phyloP scores from a whole-genome alignment of 176 grass and related monocot genomes.

The Phyllostachys edulis region DNA sequence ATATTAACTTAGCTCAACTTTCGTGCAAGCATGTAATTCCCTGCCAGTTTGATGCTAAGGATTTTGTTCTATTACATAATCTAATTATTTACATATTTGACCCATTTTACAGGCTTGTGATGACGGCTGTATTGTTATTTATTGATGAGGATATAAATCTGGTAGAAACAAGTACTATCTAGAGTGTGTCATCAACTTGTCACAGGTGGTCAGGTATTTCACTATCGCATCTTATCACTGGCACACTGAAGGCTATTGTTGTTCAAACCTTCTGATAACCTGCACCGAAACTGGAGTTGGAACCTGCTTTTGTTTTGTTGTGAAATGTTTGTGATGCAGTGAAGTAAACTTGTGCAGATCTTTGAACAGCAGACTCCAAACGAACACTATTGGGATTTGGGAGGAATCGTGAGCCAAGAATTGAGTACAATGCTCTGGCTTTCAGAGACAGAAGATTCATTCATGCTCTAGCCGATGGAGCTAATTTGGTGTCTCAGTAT shows the following conservation, averaged over 20 bases:
- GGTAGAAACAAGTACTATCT: slow-evolving; percentile 64
- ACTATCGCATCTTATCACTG: background rate
- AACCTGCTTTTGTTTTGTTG: background rate
- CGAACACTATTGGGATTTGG: background rate
- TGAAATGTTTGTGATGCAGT: slow-evolving; percentile 13
- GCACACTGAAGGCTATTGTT: background rate
- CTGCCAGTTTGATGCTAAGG: background rate
- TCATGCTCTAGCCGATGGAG: background rate
- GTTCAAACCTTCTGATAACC: background rate
- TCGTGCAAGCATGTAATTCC: slow-evolving; percentile 2
- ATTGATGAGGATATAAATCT: slow-evolving; percentile 77
- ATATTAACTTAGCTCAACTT: background rate
- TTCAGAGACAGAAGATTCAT: background rate
- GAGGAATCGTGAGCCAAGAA: slow-evolving; percentile 9
- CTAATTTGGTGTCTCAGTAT: slow-evolving; percentile 8
- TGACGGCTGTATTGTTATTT: slow-evolving; percentile 72
- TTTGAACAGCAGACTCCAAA: background rate
- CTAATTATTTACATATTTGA: slow-evolving; percentile 8
- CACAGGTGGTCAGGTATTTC: slow-evolving; percentile 30
- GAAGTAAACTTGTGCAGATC: background rate
- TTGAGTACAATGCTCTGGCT: background rate
- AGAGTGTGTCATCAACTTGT: slow-evolving; percentile 30
- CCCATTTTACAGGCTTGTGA: slow-evolving; percentile 69
- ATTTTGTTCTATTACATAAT: background rate
- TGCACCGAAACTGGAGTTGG: background rate